Evolutionary conservation across 2,329 filamentous ascomycete genomes (phyloP).

Genomic region (Paramyrothecium roridum): DNA sequence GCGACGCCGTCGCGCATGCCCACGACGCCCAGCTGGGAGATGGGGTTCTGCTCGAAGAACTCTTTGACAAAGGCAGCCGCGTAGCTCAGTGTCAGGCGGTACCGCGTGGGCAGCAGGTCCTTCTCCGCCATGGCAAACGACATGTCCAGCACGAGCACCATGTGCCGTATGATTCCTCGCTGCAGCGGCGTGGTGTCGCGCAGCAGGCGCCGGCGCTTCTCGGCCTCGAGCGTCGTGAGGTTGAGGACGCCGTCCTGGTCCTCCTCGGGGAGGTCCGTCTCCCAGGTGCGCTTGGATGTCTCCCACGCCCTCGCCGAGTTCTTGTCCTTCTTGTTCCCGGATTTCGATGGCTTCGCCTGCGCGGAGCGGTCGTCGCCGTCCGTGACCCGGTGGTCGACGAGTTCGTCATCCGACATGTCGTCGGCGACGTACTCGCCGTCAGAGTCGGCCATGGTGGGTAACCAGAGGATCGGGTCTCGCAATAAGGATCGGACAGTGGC

Average conservation of each 20-base stretch:
- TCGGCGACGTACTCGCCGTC: slow-evolving; percentile 67
- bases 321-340: slow-evolving; percentile 27
- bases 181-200: slow-evolving; percentile 95
- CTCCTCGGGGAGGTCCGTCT: slow-evolving; percentile 65
- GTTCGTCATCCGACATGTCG: slow-evolving; percentile 63
- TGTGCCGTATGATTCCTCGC: slow-evolving; percentile 94
- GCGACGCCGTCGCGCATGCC: slow-evolving; percentile 93
- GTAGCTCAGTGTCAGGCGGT: slow-evolving; percentile 77
- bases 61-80: slow-evolving; percentile 86
- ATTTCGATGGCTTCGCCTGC: slow-evolving; percentile 21
- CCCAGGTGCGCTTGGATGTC: slow-evolving; percentile 65
- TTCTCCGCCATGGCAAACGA: slow-evolving; percentile 94
- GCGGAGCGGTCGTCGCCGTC: slow-evolving; percentile 28
- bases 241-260: slow-evolving; percentile 76
- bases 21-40: slow-evolving; percentile 88
- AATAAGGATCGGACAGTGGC: no score
- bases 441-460: slow-evolving; percentile 61
- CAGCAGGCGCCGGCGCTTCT: slow-evolving; percentile 76
- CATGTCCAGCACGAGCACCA: slow-evolving; percentile 87
- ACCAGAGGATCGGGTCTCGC: no score
- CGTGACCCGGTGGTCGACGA: slow-evolving; percentile 46
- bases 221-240: slow-evolving; percentile 75
- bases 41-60: slow-evolving; percentile 98
- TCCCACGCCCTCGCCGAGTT: slow-evolving; percentile 59
- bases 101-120: slow-evolving; percentile 84